Base-by-base conservation (phyloP, 2,329 filamentous ascomycete species). In the Lasiodiplodia sp. region DNA sequence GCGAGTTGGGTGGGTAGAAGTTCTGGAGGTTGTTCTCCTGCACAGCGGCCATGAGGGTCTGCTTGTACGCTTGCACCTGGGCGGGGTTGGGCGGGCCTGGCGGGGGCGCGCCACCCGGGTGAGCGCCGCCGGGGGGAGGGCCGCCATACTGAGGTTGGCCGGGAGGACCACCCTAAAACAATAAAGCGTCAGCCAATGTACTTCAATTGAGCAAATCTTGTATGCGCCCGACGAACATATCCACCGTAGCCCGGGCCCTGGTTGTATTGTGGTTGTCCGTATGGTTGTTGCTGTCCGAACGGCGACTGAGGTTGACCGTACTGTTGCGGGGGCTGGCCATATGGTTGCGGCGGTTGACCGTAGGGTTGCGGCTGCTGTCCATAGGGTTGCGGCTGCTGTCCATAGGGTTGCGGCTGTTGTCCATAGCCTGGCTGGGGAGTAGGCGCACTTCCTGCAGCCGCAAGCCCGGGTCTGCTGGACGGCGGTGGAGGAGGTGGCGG, bases 21-120 rank as follows among this genome's bases (percentile, higher is more conserved):
- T 74, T 75, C 70, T 89, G 85, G 12, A 90, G 79, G 14, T 82
- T 78, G 77, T 89, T 89, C 79, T 90, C 87, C 73, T 87, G 86
- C 72, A 90, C 86, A 4, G 85, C 85, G 47, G 78, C 76, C 71
- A 86, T 81, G 55, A 90, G 78, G 14, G 87, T 78, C 71, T 87
- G 84, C 77, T 87, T 86, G 79, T 89, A 89, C 12, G 82, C 84
- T 38, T 78, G 80, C 37, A 86, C 76, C 68, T 88, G 83, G 64
- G 84, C 82, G n/a, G 84, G 82, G 18, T 80, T 82, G 12, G 79
- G 81, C 68, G 80, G 83, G 31, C 76, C 77, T 40, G 72, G 79
- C 68, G 66, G 76, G 28, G 76, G 80, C 55, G 77, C 74, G 53
- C 66, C 72, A 37, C 72, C 73, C n/a, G 16, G 47, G 31, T 37